phyloP scores from a whole-genome alignment of 2,329 filamentous ascomycete species.

The Aspergillus aculeatus region DNA sequence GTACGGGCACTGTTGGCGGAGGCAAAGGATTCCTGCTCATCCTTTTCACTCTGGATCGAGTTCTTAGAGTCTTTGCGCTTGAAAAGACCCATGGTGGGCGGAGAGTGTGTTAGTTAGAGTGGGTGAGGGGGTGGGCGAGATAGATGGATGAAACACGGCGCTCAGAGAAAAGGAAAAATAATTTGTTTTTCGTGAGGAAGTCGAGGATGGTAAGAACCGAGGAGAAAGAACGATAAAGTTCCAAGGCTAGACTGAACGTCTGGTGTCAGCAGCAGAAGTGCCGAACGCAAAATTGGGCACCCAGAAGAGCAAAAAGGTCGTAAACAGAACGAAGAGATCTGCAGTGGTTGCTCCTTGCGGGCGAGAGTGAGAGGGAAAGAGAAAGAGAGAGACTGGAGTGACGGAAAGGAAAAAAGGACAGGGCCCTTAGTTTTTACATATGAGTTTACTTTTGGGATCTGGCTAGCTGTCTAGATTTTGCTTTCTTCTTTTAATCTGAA shows the following conservation, averaged over 20 bases:
- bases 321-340: slow-evolving; percentile 22
- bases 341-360: slow-evolving; percentile 7
- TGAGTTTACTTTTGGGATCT: neutral
- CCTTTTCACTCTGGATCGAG: slow-evolving; percentile 37
- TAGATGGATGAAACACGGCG: slow-evolving; percentile 1
- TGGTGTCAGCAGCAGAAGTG: neutral
- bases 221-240: neutral
- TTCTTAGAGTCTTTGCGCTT: slow-evolving; percentile 48
- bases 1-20: slow-evolving; percentile 45
- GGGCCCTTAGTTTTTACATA: slow-evolving; percentile 5
- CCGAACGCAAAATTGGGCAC: slow-evolving; percentile 5
- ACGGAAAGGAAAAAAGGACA: slow-evolving; percentile 3
- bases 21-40: slow-evolving; percentile 41
- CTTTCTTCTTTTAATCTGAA: neutral
- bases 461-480: slow-evolving; percentile 2
- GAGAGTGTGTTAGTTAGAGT: neutral
- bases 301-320: slow-evolving; percentile 10
- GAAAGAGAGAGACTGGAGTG: neutral
- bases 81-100: slow-evolving; percentile 45
- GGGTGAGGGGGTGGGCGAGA: neutral
- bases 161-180: neutral
- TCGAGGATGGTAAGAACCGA: neutral
- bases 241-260: neutral
- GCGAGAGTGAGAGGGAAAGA: neutral
- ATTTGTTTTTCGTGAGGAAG: neutral